Evolutionary conservation across 163 green algal genomes (phyloP), one percentile per base, ranked within the genome.

Genomic region (Volvox carteri): DNA sequence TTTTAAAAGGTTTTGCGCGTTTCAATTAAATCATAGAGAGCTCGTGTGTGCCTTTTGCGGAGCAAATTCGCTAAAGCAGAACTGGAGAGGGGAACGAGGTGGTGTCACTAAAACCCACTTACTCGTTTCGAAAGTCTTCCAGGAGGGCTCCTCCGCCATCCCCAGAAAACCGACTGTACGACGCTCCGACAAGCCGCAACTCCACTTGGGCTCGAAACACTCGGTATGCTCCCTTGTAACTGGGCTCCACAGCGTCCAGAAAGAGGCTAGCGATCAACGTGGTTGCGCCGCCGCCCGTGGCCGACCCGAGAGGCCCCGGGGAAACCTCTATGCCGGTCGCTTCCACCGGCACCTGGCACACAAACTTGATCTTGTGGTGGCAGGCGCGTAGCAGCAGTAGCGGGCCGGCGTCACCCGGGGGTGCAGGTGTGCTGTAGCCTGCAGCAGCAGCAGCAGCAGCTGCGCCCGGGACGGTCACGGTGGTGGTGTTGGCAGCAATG

Each of bases 61-160:
- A n/a, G n/a, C n/a, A n/a, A n/a, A n/a, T n/a, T n/a, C n/a, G n/a
- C n/a, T n/a, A n/a, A n/a, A n/a, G n/a, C n/a, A n/a, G n/a, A n/a
- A n/a, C n/a, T n/a, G n/a, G n/a, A 30, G 16, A 60, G 54, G 5
- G 54, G 54, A 23, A 19, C 5, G 7, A 7, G 54, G 54, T 12
- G 54, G 5, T 23, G 28, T 7, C 54, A 65, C 28, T 5, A 12
- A 30, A 7, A 8, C 28, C 8, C 54, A 81, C 73, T 44, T 44
- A 81, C 73, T 81, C 73, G 73, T 4, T 81, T 6, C 44, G 39
- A 25, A 81, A 81, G 44, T 25, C 44, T 28, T 65, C 73, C 23
- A 50, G 44, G 0, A 33, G 6, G 30, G 28, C 5, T 28, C 42
- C n/a, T 9, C 25, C 73, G 44, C 25, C 42, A 28, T 9, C 42